phyloP scores from a whole-genome alignment of 768 basidiomycete species.

The Boletales sp. region DNA sequence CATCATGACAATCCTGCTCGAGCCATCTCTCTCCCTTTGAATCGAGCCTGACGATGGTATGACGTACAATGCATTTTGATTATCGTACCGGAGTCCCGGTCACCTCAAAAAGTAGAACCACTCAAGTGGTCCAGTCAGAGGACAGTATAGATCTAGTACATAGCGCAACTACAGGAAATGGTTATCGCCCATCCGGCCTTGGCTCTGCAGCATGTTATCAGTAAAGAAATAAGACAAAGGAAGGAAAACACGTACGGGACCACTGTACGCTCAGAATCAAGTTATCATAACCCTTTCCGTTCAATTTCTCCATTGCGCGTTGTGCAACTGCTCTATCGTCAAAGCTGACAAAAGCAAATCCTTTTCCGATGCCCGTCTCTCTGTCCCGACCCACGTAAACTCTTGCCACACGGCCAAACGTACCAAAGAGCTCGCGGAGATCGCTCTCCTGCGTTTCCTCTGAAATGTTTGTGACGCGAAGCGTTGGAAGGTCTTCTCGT shows the following conservation, averaged over 20 bases:
- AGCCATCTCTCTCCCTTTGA: no score
- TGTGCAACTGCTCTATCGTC: slow-evolving; percentile 79
- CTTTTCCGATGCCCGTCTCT: slow-evolving; percentile 92
- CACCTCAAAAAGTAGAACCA: no score
- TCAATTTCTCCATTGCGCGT: slow-evolving; percentile 85
- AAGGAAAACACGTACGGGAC: slow-evolving; percentile 47
- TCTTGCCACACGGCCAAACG: slow-evolving; percentile 80
- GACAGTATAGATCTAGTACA: slow-evolving; percentile 5
- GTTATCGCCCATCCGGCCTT: slow-evolving; percentile 39
- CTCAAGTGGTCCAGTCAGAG: not conserved
- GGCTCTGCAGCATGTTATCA: slow-evolving; percentile 32
- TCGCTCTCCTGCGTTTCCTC: slow-evolving; percentile 95
- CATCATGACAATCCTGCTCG: no score
- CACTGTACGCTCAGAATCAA: slow-evolving; percentile 72
- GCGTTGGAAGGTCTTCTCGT: slow-evolving; percentile 91
- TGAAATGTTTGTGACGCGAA: slow-evolving; percentile 95
- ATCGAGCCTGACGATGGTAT: no score
- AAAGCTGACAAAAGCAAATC: slow-evolving; percentile 97
- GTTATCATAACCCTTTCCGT: slow-evolving; percentile 91
- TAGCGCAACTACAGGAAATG: not conserved
- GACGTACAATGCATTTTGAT: no score
- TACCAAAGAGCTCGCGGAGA: slow-evolving; percentile 84
- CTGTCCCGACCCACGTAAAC: slow-evolving; percentile 95
- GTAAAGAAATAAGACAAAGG: not conserved
- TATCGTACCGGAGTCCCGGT: no score